Conservation (phyloP, 495 filamentous ascomycete genomes). For the Penicillium pancosmium region DNA sequence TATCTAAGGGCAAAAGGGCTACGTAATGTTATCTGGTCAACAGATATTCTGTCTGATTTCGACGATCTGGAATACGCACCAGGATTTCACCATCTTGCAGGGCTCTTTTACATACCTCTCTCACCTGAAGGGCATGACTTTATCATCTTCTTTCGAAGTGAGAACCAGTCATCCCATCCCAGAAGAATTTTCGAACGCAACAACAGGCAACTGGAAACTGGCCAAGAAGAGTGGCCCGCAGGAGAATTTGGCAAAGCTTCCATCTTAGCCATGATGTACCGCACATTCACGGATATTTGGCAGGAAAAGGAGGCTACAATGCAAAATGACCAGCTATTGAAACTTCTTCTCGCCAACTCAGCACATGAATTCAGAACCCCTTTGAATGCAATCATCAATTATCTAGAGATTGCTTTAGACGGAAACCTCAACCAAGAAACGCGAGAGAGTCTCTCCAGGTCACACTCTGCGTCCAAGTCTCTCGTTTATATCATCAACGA, state of each 20-base stretch:
- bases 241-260: conserved; percentile 76
- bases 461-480: conserved; percentile 89
- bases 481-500: conserved; percentile 94
- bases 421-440: conserved; percentile 77
- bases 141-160: conserved; percentile 75
- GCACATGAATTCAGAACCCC: conserved; percentile 92
- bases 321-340: conserved; percentile 76
- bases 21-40: conserved; percentile 71
- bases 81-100: conserved; percentile 74
- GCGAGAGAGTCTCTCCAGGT: conserved; percentile 78
- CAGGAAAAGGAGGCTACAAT: conserved; percentile 81
- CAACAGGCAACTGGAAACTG: not conserved
- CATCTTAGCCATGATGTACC: conserved; percentile 83
- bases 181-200: conserved; percentile 7
- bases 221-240: conserved; percentile 38
- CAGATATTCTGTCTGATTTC: conserved; percentile 74
- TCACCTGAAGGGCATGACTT: conserved; percentile 75
- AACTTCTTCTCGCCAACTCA: conserved; percentile 79
- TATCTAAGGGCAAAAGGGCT: conserved; percentile 73
- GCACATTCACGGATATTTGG: conserved; percentile 86
- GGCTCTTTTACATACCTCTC: conserved; percentile 77
- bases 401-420: conserved; percentile 87
- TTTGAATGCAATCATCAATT: conserved; percentile 92
- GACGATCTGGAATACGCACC: conserved; percentile 77
- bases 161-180: not conserved